Conservation (phyloP, 768 basidiomycete genomes). For the Phylloporus scabripes region DNA sequence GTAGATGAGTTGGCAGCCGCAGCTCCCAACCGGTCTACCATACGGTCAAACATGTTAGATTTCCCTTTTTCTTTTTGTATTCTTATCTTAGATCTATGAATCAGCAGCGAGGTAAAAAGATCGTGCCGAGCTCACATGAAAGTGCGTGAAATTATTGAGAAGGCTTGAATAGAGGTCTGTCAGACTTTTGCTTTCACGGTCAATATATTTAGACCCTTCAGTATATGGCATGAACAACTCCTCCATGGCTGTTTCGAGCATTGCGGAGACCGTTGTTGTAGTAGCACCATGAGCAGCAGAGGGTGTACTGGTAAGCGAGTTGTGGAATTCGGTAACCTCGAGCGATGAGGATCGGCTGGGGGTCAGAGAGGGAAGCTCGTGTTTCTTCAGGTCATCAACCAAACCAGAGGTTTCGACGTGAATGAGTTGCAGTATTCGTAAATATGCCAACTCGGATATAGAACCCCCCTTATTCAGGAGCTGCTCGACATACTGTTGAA, state of each 20-base stretch:
- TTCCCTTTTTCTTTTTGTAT: slow-evolving; percentile 56
- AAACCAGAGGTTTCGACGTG: slow-evolving; percentile 73
- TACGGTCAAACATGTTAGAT: slow-evolving; percentile 79
- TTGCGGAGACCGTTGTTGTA: slow-evolving; percentile 54
- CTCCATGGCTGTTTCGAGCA: slow-evolving; percentile 96
- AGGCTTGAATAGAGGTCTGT: slow-evolving; percentile 71
- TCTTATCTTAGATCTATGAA: slow-evolving; percentile 39
- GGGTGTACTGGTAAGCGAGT: slow-evolving; percentile 41
- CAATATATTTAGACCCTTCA: slow-evolving; percentile 87
- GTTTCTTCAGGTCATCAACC: slow-evolving; percentile 87
- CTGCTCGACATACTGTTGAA: slow-evolving; percentile 94
- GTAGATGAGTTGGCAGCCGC: slow-evolving; percentile 63
- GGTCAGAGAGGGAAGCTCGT: slow-evolving; percentile 71
- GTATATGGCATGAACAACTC: slow-evolving; percentile 93
- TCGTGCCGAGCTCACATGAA: slow-evolving; percentile 56
- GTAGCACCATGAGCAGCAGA: slow-evolving; percentile 39
- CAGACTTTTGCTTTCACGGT: slow-evolving; percentile 82
- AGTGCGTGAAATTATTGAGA: slow-evolving; percentile 73
- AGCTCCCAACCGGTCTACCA: slow-evolving; percentile 80
- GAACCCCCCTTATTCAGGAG: slow-evolving; percentile 69
- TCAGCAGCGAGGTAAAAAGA: slow-evolving; percentile 5
- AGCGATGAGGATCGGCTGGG: slow-evolving; percentile 54
- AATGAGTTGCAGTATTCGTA: slow-evolving; percentile 85
- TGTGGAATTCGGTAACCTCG: slow-evolving; percentile 57
- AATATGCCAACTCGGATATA: slow-evolving; percentile 83